A percentile compares a stretch with the other conserved stretches of the same genome.
Conservation (phyloP, 768 basidiomycete genomes). For the Cubamyces lactineus region DNA sequence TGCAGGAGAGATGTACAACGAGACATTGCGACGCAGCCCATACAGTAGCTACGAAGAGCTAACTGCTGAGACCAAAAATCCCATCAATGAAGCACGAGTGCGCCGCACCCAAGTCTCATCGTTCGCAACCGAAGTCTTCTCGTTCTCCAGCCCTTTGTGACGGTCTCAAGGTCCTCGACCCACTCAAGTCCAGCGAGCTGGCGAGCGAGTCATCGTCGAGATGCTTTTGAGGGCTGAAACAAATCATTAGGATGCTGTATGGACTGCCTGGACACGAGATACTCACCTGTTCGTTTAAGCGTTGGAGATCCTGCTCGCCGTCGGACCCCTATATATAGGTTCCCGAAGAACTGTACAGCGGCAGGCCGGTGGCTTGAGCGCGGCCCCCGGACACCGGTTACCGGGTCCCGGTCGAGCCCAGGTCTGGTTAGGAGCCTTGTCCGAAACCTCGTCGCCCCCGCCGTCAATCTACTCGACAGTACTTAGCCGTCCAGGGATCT, state of each 20-base stretch:
- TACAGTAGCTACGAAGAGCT: slow-evolving; percentile 66
- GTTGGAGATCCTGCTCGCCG: slow-evolving; percentile 40
- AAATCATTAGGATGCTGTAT: slow-evolving; percentile 25
- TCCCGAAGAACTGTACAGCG: slow-evolving; percentile 39
- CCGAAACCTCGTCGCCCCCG: slow-evolving; percentile 23
- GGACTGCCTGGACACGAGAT: background rate
- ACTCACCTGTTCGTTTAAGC: slow-evolving; percentile 69
- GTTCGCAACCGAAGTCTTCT: slow-evolving; percentile 40
- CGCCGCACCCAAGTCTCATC: slow-evolving; percentile 93
- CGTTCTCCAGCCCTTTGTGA: slow-evolving; percentile 77
- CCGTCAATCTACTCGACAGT: slow-evolving; percentile 26
- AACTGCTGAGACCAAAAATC: slow-evolving; percentile 45
- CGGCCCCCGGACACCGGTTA: slow-evolving; percentile 27
- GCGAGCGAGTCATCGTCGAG: slow-evolving; percentile 84
- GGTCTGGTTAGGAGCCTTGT: slow-evolving; percentile 5
- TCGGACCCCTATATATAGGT: slow-evolving; percentile 28
- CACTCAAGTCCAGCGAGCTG: slow-evolving; percentile 61
- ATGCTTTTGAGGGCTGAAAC: slow-evolving; percentile 78
- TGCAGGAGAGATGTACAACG: slow-evolving; percentile 67
- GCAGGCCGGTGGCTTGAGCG: slow-evolving; percentile 32
- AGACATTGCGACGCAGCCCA: slow-evolving; percentile 88
- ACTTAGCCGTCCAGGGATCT: slow-evolving; percentile 26
- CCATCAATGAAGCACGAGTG: slow-evolving; percentile 42
- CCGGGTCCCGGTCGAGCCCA: slow-evolving; percentile 25
- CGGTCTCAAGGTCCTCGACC: slow-evolving; percentile 91